phyloP scores from a whole-genome alignment of 2,329 filamentous ascomycete genomes.

The Penicillium sp. region DNA sequence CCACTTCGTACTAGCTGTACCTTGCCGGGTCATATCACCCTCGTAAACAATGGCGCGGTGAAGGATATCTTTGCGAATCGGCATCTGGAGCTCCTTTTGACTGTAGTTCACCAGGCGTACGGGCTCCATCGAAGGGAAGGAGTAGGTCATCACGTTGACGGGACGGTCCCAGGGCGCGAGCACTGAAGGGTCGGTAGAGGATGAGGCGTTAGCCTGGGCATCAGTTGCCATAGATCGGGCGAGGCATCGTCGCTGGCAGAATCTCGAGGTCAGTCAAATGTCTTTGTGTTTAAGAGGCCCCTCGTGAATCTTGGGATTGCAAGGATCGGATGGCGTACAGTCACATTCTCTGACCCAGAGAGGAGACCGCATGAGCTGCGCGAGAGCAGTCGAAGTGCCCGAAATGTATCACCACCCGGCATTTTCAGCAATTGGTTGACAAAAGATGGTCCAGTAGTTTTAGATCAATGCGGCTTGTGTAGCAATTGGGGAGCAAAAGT shows the following conservation, averaged over 20 bases:
- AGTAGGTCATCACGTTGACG: slow-evolving; percentile 79
- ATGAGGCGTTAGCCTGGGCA: slow-evolving; percentile 23
- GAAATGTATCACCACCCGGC: slow-evolving; percentile 32
- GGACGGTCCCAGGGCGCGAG: slow-evolving; percentile 44
- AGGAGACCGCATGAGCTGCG: slow-evolving; percentile 32
- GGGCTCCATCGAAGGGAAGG: slow-evolving; percentile 85
- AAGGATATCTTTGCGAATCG: slow-evolving; percentile 82
- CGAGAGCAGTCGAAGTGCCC: slow-evolving; percentile 35
- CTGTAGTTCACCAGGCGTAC: slow-evolving; percentile 70
- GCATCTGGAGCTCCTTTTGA: slow-evolving; percentile 75
- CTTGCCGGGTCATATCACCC: slow-evolving; percentile 79
- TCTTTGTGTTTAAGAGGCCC: not conserved
- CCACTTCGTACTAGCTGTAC: slow-evolving; percentile 77
- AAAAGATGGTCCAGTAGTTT: slow-evolving; percentile 6
- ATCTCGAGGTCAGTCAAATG: slow-evolving; percentile 18
- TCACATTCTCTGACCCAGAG: slow-evolving; percentile 30
- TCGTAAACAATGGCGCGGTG: slow-evolving; percentile 91
- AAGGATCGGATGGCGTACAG: slow-evolving; percentile 24
- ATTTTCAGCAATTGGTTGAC: slow-evolving; percentile 21
- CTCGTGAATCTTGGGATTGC: slow-evolving; percentile 1
- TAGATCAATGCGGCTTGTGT: slow-evolving; percentile 11
- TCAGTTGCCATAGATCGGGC: slow-evolving; percentile 48
- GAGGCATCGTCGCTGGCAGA: slow-evolving; percentile 38
- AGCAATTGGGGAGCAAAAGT: slow-evolving; percentile 27
- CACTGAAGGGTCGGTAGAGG: slow-evolving; percentile 17